Evolutionary conservation across 179 eudicot species (phyloP).

Genomic region (Carnegiea gigantea): DNA sequence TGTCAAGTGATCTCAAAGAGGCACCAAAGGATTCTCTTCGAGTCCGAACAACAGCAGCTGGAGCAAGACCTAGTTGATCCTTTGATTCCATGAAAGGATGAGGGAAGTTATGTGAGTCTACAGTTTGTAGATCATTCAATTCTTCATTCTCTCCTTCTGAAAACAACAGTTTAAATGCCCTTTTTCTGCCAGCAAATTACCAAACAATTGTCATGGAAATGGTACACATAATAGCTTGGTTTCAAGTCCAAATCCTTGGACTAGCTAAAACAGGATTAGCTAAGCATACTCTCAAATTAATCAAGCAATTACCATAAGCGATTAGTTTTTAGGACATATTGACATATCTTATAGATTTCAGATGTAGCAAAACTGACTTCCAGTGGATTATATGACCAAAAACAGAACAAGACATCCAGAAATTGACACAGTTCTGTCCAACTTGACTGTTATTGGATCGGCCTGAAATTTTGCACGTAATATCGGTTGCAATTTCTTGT

Average conservation of each 20-base stretch:
- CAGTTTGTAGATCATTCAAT: conserved; percentile 65
- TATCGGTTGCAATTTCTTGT: too few relatives aligned
- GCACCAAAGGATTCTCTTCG: conserved; percentile 53
- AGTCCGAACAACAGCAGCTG: conserved; percentile 74
- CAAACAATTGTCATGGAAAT: not conserved
- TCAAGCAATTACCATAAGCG: too few relatives aligned
- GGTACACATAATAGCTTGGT: too few relatives aligned
- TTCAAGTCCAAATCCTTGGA: not conserved
- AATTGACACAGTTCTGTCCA: too few relatives aligned
- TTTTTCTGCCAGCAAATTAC: conserved; percentile 48
- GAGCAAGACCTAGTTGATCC: conserved; percentile 72
- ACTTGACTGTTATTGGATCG: too few relatives aligned
- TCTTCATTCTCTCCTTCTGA: conserved; percentile 78
- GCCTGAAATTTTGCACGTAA: too few relatives aligned
- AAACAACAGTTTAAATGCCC: conserved; percentile 80
- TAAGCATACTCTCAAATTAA: too few relatives aligned
- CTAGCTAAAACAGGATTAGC: not conserved
- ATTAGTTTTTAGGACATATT: too few relatives aligned
- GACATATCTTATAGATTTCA: too few relatives aligned
- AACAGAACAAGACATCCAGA: too few relatives aligned
- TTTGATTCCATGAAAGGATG: conserved; percentile 63
- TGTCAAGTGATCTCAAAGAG: conserved; percentile 48
- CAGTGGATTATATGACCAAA: too few relatives aligned
- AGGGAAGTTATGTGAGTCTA: conserved; percentile 80
- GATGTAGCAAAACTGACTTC: too few relatives aligned